Percentiles rank a stretch among this genome's conserved stretches.
Evolutionary conservation across 2,329 filamentous ascomycete species (phyloP).

Genomic region (Elsinoe batatas): DNA sequence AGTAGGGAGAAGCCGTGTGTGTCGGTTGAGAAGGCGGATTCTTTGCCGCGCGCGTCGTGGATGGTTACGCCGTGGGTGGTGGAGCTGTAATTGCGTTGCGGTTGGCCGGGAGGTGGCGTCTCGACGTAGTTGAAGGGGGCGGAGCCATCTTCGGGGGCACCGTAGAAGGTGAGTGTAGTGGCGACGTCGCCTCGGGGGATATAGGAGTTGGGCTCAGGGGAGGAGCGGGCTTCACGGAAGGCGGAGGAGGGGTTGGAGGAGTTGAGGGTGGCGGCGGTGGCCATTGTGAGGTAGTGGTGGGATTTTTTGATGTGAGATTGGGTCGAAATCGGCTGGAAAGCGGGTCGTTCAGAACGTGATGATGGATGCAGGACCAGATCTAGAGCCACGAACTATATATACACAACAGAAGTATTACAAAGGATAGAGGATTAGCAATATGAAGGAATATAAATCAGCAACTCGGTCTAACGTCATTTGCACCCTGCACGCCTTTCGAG

Average conservation of each 20-base stretch:
- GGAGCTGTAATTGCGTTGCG: slow-evolving; percentile 55
- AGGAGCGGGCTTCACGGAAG: slow-evolving; percentile 16
- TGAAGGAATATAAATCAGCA: slow-evolving; percentile 6
- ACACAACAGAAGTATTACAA: neutral
- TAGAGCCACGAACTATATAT: neutral
- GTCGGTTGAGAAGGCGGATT: slow-evolving; percentile 58
- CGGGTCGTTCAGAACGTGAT: neutral
- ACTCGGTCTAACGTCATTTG: neutral
- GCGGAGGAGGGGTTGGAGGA: slow-evolving; percentile 21
- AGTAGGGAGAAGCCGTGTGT: slow-evolving; percentile 64
- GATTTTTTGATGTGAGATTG: neutral
- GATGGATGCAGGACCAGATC: neutral
- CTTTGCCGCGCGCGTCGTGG: slow-evolving; percentile 62
- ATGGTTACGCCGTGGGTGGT: slow-evolving; percentile 47
- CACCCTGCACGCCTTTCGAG: neutral
- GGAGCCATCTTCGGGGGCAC: slow-evolving; percentile 49
- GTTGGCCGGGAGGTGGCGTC: slow-evolving; percentile 48
- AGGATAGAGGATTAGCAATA: neutral
- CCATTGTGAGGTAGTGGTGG: slow-evolving; percentile 26
- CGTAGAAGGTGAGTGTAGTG: slow-evolving; percentile 57
- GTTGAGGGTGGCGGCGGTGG: slow-evolving; percentile 30
- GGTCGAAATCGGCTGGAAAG: neutral
- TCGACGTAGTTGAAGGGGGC: slow-evolving; percentile 53
- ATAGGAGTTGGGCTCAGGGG: slow-evolving; percentile 20
- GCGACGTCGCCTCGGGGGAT: slow-evolving; percentile 52